A percentile compares a stretch with the other conserved stretches of the same genome.
These are phyloP conservation scores for Theobroma grandiflorum DNA, from an alignment of 441 rosid species.

Conservation along the genomic window DNA sequence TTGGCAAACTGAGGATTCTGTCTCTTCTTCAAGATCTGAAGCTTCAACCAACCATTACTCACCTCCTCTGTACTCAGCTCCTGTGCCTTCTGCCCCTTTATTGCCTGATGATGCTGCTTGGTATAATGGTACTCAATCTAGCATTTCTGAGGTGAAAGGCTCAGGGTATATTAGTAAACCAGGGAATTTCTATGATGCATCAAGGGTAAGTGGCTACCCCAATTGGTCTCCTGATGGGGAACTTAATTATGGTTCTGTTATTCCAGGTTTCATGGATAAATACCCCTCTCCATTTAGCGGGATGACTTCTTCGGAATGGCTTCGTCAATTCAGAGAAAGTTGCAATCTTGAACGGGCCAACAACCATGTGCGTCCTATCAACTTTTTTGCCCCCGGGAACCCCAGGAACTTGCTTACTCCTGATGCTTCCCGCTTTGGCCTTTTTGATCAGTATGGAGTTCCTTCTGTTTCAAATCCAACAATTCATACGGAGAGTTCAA, in stretches of 20 bases:
- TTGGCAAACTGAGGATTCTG: slow-evolving; percentile 37
- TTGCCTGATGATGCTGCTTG: slow-evolving; percentile 82
- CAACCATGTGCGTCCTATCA: slow-evolving; percentile 41
- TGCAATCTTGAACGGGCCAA: slow-evolving; percentile 51
- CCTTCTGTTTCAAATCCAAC: slow-evolving; percentile 53
- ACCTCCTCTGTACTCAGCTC: slow-evolving; percentile 59
- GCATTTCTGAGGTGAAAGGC: slow-evolving; percentile 31
- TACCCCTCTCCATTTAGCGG: slow-evolving; percentile 51
- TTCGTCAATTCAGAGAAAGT: slow-evolving; percentile 83
- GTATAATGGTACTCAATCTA: slow-evolving; percentile 43
- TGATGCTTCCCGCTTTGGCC: slow-evolving; percentile 50
- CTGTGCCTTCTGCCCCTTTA: slow-evolving; percentile 88
- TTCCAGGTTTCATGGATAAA: slow-evolving; percentile 46
- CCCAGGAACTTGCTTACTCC: slow-evolving; percentile 39
- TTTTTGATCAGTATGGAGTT: slow-evolving; percentile 55
- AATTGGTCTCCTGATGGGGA: slow-evolving; percentile 43
- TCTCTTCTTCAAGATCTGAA: slow-evolving; percentile 31
- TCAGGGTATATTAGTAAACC: slow-evolving; percentile 35
- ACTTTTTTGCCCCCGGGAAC: slow-evolving; percentile 45
- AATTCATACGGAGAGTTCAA: slow-evolving; percentile 35
- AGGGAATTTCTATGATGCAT: slow-evolving; percentile 36
- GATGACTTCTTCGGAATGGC: slow-evolving; percentile 93
- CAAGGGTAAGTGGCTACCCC: slow-evolving; percentile 42
- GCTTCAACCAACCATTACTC: slow-evolving; percentile 33
- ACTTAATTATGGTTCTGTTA: slow-evolving; percentile 32